Base-by-base conservation (phyloP, 257 asterid species). In the Solanum pimpinellifolium region DNA sequence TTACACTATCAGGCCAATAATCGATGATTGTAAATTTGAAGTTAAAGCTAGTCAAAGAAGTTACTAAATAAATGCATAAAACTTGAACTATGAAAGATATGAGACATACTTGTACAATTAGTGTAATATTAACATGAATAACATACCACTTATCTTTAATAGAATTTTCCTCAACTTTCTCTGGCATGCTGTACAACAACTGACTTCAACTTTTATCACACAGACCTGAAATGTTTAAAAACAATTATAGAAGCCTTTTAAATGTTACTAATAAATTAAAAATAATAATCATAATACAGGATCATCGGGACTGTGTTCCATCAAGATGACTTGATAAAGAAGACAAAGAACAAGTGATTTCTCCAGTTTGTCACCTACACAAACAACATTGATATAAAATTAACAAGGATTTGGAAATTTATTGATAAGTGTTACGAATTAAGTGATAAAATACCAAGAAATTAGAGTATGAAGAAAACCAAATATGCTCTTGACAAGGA, bases 161-260 rank as follows among this genome's bases (percentile, higher is more conserved):
- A 89, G 62, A 21, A 31, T n/a, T 74, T 83, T 86, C 46, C 62
- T 52, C 81, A 86, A 65, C 25, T 74, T 86, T 21, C 18, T 80
- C 1, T 60, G 87, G 60, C 90, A 89, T 68, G 62, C 69, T 18
- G 70, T 39, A 70, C 87, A 86, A 39, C 87, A 84, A 21, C 44
- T 42, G 86, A 68, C 46, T 11, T 89, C 87, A 35, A 89, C 85
- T 86, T 86, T 83, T 39, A 89, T 46, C 60, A 72, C 52, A 29
- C 76, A 83, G 5, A 62, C 74, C 90, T 89, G 83, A 86, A 86
- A 82, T 10, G 13, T 49, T 81, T 31, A 41, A 74, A 46, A 29
- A 37, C 35, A 59, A 75, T 52, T 49, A 52, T 13, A 18, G 21
- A 29, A 21, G 73, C 31, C 21, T 69, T 18, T 2, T 42, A 77